Conservation (phyloP, 371 early-diverging fungal genomes). For the Globomyces sp. region DNA sequence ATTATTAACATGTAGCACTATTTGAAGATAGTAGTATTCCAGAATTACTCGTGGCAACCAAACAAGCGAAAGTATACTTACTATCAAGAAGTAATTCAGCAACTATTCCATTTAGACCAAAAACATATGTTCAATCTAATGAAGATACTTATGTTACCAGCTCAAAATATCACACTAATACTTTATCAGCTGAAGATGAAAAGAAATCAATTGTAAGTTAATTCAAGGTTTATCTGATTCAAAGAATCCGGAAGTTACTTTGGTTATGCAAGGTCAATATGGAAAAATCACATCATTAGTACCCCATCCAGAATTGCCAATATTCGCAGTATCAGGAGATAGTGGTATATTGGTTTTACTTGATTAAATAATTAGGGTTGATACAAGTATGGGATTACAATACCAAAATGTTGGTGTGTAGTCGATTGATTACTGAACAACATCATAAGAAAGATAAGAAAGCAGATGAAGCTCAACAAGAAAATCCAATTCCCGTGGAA, state of each 20-base stretch:
- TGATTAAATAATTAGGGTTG: conserved; percentile 23
- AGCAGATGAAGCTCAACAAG: conserved; percentile 21
- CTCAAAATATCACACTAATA: no score
- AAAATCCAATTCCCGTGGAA: conserved; percentile 22
- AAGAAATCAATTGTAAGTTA: background rate
- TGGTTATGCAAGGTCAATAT: conserved; percentile 36
- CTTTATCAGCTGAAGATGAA: background rate
- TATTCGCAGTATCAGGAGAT: conserved; percentile 39
- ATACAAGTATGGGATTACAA: conserved; percentile 44
- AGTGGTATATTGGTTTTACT: conserved; percentile 23
- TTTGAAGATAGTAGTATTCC: conserved; percentile 35
- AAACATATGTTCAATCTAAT: no score
- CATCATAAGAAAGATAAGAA: background rate
- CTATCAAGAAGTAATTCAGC: conserved; percentile 8
- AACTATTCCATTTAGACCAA: background rate
- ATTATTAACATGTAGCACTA: conserved; percentile 19
- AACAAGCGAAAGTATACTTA: conserved; percentile 29
- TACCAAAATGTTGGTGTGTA: conserved; percentile 24
- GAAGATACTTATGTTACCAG: no score
- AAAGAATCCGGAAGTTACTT: conserved; percentile 12
- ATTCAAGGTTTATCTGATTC: background rate
- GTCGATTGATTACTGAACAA: conserved; percentile 31
- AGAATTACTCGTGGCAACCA: conserved; percentile 39
- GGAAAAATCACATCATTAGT: conserved; percentile 33
- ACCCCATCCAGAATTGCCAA: conserved; percentile 33